Evolutionary conservation across 176 grass and related monocot species (phyloP).

Genomic region (Aegilops tauschii): DNA sequence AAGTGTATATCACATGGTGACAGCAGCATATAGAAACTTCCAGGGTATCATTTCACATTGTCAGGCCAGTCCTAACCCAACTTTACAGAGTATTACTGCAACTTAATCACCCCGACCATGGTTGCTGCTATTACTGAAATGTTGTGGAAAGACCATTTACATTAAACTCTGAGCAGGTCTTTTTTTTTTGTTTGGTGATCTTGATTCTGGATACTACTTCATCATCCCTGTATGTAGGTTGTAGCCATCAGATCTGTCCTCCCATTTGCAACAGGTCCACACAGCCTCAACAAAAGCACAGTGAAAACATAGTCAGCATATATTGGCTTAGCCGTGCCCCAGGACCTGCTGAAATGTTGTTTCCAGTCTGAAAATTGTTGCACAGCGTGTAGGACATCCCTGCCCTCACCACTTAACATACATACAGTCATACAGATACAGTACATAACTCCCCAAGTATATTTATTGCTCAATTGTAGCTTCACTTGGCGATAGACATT

Average conservation of each 20-base stretch:
- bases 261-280: constrained; percentile 58
- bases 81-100: neutral
- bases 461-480: too few relatives aligned
- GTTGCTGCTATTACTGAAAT: neutral
- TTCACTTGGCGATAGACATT: too few relatives aligned
- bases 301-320: constrained; percentile 37
- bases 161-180: constrained; percentile 1
- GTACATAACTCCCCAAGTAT: too few relatives aligned
- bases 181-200: constrained; percentile 20
- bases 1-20: neutral
- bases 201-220: constrained; percentile 18
- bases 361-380: constrained; percentile 10
- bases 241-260: constrained; percentile 40
- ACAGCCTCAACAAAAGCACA: constrained; percentile 34
- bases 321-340: constrained; percentile 31
- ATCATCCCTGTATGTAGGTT: constrained; percentile 27
- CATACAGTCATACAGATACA: too few relatives aligned
- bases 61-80: neutral
- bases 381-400: neutral
- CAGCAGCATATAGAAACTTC: neutral
- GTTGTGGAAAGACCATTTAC: constrained; percentile 28
- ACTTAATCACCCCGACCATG: constrained; percentile 39
- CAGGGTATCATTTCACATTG: neutral
- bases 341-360: constrained; percentile 27
- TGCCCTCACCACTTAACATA: too few relatives aligned